Percentiles rank a stretch among this genome's conserved stretches.
phyloP scores from a whole-genome alignment of 2,329 filamentous ascomycete genomes.

The Aspergillus tamarii region DNA sequence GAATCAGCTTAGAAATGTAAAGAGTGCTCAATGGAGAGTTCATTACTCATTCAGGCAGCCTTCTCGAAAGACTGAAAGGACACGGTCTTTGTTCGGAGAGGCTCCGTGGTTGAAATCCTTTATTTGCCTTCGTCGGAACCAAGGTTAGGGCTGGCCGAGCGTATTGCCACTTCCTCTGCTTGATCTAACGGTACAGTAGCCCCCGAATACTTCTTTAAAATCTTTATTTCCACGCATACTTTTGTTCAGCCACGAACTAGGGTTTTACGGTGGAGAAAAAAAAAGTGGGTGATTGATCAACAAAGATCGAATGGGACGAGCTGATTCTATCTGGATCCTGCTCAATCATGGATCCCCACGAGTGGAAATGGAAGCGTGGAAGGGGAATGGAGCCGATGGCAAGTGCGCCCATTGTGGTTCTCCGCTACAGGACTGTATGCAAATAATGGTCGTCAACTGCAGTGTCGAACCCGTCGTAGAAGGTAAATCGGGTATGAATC shows the following conservation, averaged over 20 bases:
- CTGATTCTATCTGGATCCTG: not conserved
- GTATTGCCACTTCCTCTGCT: not conserved
- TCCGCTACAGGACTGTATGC: not conserved
- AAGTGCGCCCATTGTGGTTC: not conserved
- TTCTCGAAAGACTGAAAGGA: conserved; percentile 1
- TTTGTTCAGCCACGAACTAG: not conserved
- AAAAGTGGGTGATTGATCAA: not conserved
- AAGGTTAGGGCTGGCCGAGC: conserved; percentile 2
- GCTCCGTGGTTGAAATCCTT: not conserved
- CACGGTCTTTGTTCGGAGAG: not conserved
- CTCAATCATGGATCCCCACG: not conserved
- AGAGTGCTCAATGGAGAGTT: not conserved
- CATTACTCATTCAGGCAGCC: not conserved
- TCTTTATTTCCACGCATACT: not conserved
- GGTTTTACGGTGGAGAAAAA: not conserved
- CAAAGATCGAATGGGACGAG: not conserved
- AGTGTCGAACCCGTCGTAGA: not conserved
- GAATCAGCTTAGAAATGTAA: not conserved
- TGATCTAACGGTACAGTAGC: no score
- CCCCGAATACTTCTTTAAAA: fast-evolving
- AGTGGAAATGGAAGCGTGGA: conserved; percentile 2
- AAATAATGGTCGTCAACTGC: not conserved
- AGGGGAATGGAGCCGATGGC: not conserved
- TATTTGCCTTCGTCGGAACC: conserved; percentile 7
- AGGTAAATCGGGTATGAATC: not conserved